Base-by-base conservation (phyloP, 116 monocot genomes). In the Phalaenopsis hybrid region DNA sequence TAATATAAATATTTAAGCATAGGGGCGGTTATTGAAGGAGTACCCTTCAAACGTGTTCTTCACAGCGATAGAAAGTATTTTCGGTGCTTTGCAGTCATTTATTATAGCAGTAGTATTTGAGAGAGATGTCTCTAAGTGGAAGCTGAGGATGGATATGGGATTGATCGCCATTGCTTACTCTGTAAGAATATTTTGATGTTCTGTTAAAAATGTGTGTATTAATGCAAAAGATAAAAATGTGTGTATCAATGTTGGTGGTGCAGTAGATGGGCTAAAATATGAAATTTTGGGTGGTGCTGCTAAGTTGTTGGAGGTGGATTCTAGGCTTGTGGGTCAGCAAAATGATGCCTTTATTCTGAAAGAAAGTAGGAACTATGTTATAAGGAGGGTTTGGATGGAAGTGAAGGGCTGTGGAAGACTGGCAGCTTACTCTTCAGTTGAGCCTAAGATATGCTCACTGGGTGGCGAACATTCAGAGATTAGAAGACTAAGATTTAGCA, bases 321-420 rank as follows among this genome's bases (percentile, higher is more conserved):
- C 79, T 8, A 46, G 21, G 3, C 9, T 46, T 17, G 13, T 11
- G 0, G 1, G 51, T 51, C 51, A 51, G 51, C 51, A 0, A 51
- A 51, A 51, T 51, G 51, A 51, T 9, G 8, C n/a, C n/a, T n/a
- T n/a, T n/a, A n/a, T n/a, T n/a, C n/a, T n/a, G n/a, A n/a, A n/a
- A n/a, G n/a, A n/a, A 2, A 83, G 57, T 31, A 78, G 75, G n/a
- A 75, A 51, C 33, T 31, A 28, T 18, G 63, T 76, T 5, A 52
- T 82, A 16, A 90, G 58, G 0, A 78, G 81, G 68, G 79, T 92
- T 61, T 85, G 84, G 69, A 91, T 96, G 84, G 86, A 92, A 67
- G 91, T 94, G 81, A 96, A 88, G 80, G 96, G 96, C n/a, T 90
- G 97, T 77, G 97, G 97, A 52, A 92, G 85, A 83, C 86, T 94